phyloP scores from a whole-genome alignment of 176 grass and related monocot genomes.

The Avena insularis region DNA sequence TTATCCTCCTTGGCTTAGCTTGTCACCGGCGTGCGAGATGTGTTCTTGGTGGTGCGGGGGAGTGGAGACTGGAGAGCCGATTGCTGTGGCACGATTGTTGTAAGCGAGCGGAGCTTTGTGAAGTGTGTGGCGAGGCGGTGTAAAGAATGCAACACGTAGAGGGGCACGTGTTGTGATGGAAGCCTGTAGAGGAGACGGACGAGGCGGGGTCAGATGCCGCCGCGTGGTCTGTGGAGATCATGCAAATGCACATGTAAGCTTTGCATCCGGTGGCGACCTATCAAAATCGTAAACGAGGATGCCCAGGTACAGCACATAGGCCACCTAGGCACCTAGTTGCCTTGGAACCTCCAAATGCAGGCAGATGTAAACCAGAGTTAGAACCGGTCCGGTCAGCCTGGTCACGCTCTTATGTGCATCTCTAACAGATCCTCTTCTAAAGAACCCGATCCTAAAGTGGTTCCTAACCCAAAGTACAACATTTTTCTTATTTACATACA shows the following conservation, averaged over 20 bases:
- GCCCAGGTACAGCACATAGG: neutral
- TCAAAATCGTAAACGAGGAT: neutral
- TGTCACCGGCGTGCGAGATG: neutral
- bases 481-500: too few species aligned
- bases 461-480: too few species aligned
- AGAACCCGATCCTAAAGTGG: too few species aligned
- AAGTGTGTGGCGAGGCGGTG: neutral
- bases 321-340: neutral
- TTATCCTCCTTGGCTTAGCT: neutral
- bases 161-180: conserved; percentile 25
- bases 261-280: neutral
- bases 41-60: too few species aligned
- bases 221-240: neutral
- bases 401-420: too few species aligned
- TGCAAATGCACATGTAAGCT: neutral
- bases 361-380: too few species aligned
- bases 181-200: neutral
- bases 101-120: neutral
- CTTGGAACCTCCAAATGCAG: neutral
- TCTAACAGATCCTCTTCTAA: too few species aligned
- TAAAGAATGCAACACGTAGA: conserved; percentile 32
- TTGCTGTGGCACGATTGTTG: neutral
- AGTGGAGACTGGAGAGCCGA: neutral
- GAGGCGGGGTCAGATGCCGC: neutral
- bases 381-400: too few species aligned